A percentile compares a stretch with the other conserved stretches of the same genome.
Conservation (phyloP, 805 yeast genomes). For the Yarrowia phangngaensis region DNA sequence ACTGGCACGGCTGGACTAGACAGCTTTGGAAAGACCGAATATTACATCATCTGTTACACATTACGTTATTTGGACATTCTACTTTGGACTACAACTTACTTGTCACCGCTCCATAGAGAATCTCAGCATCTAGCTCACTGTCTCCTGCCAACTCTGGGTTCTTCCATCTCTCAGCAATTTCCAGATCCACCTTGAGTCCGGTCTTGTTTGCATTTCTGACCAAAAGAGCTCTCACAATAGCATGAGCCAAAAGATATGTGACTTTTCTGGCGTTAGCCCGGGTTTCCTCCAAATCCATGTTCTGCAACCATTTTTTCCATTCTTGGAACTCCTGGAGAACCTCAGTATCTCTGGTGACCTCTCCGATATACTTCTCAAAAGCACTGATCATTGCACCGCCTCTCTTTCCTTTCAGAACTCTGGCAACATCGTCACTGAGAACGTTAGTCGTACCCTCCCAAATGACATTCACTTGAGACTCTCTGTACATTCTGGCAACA, state of each 20-base stretch:
- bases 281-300: slow-evolving; percentile 10
- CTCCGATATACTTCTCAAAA: slow-evolving; percentile 6
- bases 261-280: slow-evolving; percentile 22
- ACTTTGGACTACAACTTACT: slow-evolving; percentile 4
- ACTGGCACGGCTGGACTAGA: too few species aligned
- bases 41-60: too few species aligned
- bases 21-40: too few species aligned
- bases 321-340: not conserved
- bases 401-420: slow-evolving; percentile 28
- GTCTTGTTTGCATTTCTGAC: slow-evolving; percentile 5
- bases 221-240: slow-evolving; percentile 1
- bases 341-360: not conserved
- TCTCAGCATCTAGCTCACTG: not conserved
- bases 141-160: not conserved
- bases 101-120: not conserved
- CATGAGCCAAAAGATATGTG: slow-evolving; percentile 13
- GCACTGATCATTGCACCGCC: slow-evolving; percentile 2
- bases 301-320: slow-evolving; percentile 1
- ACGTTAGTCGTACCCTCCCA: slow-evolving; percentile 41
- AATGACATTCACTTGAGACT: slow-evolving; percentile 37
- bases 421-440: slow-evolving; percentile 34
- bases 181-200: not conserved
- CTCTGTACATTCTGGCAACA: slow-evolving; percentile 35
- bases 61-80: too few species aligned
- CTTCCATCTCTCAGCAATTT: slow-evolving; percentile 8